Conservation (phyloP, 495 filamentous ascomycete species). For the Hypoxylon rickii region DNA sequence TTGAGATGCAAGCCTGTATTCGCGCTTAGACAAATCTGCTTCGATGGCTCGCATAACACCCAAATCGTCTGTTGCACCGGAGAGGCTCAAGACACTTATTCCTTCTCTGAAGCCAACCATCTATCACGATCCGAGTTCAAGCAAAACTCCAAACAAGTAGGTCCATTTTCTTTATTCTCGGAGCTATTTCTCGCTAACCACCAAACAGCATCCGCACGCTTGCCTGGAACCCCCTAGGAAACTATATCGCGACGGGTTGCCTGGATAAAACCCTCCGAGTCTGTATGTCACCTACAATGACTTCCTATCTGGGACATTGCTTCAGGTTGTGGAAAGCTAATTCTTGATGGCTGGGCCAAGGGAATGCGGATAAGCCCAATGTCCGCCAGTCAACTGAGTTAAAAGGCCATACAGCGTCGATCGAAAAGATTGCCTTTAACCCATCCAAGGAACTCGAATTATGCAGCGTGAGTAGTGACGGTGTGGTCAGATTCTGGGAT, state of each 20-base stretch:
- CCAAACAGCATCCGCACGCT: conserved; percentile 63
- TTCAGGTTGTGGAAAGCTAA: conserved; percentile 10
- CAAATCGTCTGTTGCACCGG: conserved; percentile 37
- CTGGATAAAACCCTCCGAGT: conserved; percentile 82
- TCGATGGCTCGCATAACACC: conserved; percentile 32
- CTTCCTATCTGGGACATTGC: not conserved
- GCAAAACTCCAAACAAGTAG: conserved; percentile 35
- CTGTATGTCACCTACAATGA: conserved; percentile 39
- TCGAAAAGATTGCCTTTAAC: conserved; percentile 90
- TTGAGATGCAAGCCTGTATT: not conserved
- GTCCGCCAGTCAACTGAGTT: conserved; percentile 84
- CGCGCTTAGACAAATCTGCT: not conserved
- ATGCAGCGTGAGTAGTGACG: conserved; percentile 83
- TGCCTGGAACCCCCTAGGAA: conserved; percentile 88
- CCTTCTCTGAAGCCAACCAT: conserved; percentile 38
- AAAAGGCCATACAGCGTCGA: conserved; percentile 72
- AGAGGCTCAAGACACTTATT: conserved; percentile 37
- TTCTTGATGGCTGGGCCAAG: conserved; percentile 25
- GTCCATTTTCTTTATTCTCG: too few species aligned
- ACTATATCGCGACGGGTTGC: conserved; percentile 83
- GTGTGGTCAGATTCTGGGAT: conserved; percentile 91
- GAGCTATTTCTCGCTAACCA: conserved; percentile 4
- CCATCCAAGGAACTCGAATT: conserved; percentile 86
- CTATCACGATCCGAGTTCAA: conserved; percentile 36
- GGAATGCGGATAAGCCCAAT: conserved; percentile 87